A percentile compares a stretch with the other conserved stretches of the same genome.
phyloP scores from a whole-genome alignment of 441 rosid genomes.

The Brassica balearica region DNA sequence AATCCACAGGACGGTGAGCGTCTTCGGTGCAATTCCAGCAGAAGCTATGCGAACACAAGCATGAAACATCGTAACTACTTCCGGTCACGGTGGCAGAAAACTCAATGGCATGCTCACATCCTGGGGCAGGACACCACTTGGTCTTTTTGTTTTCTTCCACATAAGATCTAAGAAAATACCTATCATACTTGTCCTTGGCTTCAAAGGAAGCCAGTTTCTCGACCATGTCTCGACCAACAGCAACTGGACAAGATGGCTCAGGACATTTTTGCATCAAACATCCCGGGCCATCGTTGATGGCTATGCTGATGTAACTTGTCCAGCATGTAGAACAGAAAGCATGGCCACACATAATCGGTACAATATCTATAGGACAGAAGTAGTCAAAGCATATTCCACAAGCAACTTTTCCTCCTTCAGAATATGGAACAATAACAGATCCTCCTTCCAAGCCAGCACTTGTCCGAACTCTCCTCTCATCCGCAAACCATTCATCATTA shows the following conservation, averaged over 20 bases:
- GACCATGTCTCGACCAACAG: constrained; percentile 8
- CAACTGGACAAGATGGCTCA: neutral
- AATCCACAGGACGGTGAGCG: constrained; percentile 22
- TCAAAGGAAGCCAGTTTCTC: neutral
- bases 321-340: constrained; percentile 9
- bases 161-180: constrained; percentile 24
- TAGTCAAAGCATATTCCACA: constrained; percentile 14
- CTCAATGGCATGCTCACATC: constrained; percentile 12
- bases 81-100: neutral
- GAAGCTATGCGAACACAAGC: constrained; percentile 15
- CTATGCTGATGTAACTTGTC: neutral
- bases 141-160: neutral
- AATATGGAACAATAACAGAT: neutral
- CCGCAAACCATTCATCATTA: constrained; percentile 14
- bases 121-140: constrained; percentile 27
- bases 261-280: constrained; percentile 19
- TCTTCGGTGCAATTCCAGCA: constrained; percentile 25
- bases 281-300: constrained; percentile 18
- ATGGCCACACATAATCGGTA: constrained; percentile 7
- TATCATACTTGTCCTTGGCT: constrained; percentile 1
- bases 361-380: neutral
- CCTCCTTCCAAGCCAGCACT: neutral
- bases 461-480: constrained; percentile 17
- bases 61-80: neutral
- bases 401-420: neutral